Percentiles rank a stretch among this genome's conserved stretches.
These are phyloP conservation scores for Trypethelium eluteriae DNA, from an alignment of 495 filamentous ascomycete species.

Conservation along the genomic window DNA sequence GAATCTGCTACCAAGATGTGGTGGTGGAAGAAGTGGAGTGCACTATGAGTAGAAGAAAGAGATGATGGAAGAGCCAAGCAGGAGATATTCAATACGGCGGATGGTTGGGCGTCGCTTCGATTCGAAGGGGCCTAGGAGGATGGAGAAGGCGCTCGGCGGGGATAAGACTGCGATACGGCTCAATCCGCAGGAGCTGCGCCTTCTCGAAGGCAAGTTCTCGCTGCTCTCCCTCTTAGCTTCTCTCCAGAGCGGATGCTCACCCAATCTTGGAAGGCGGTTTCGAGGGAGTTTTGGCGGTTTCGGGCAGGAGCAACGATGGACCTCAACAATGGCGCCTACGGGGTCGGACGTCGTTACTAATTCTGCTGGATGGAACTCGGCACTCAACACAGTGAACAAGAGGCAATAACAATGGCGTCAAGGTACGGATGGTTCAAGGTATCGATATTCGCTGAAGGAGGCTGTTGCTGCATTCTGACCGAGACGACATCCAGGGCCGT, in stretches of 20 bases:
- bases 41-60: conserved; percentile 6
- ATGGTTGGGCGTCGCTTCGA: conserved; percentile 1
- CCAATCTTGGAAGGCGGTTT: background rate
- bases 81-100: conserved; percentile 1
- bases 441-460: background rate
- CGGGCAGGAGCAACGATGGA: conserved; percentile 4
- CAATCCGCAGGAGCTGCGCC: background rate
- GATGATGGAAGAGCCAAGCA: conserved; percentile 6
- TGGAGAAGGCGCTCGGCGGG: conserved; percentile 5
- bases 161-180: background rate
- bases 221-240: background rate
- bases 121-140: background rate
- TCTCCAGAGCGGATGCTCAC: background rate
- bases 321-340: background rate
- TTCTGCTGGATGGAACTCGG: background rate
- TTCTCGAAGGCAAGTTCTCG: background rate
- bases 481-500: background rate
- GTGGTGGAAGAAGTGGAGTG: conserved; percentile 14
- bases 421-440: conserved; percentile 1
- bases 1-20: conserved; percentile 13
- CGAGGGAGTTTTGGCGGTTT: background rate
- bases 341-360: background rate
- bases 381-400: background rate
- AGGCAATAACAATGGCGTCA: conserved; percentile 7
- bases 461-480: background rate